A percentile compares a stretch with the other conserved stretches of the same genome.
Evolutionary conservation across 495 filamentous ascomycete species (phyloP).

Genomic region (Cairneyella variabilis): DNA sequence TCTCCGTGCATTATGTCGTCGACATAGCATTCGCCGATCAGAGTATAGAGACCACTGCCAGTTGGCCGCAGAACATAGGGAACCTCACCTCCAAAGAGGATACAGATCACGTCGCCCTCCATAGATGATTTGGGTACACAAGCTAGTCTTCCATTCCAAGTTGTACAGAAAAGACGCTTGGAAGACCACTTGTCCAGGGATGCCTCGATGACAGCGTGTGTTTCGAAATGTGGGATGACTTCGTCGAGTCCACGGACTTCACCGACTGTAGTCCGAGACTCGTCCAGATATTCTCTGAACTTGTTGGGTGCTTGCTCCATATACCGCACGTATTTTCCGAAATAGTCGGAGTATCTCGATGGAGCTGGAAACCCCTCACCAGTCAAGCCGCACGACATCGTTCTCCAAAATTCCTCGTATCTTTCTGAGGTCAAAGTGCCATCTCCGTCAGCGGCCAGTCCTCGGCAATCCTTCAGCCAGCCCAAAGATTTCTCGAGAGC

Average conservation of each 20-base stretch:
- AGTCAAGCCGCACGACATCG: slow-evolving; percentile 5
- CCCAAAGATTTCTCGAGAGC: neutral
- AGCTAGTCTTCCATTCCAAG: neutral
- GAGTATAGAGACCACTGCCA: neutral
- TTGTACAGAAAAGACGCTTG: slow-evolving; percentile 2
- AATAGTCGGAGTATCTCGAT: neutral
- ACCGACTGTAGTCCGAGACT: neutral
- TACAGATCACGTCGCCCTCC: slow-evolving; percentile 25
- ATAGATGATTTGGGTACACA: neutral
- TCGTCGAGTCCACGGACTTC: neutral
- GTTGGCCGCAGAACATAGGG: slow-evolving; percentile 24
- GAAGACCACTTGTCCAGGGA: slow-evolving; percentile 3
- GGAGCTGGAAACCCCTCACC: slow-evolving; percentile 4
- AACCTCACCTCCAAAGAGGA: slow-evolving; percentile 27
- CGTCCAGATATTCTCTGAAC: neutral
- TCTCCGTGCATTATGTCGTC: slow-evolving; percentile 20
- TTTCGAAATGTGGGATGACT: neutral
- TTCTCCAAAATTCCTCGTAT: slow-evolving; percentile 3
- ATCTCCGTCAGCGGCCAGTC: slow-evolving; percentile 10
- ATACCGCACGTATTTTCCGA: slow-evolving; percentile 5
- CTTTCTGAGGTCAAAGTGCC: neutral
- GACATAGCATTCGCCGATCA: slow-evolving; percentile 18
- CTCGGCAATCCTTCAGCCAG: slow-evolving; percentile 4
- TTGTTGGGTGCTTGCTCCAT: neutral
- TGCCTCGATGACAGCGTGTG: neutral